Base-by-base conservation (phyloP, 2,329 filamentous ascomycete species). In the Calonectria honghensis region DNA sequence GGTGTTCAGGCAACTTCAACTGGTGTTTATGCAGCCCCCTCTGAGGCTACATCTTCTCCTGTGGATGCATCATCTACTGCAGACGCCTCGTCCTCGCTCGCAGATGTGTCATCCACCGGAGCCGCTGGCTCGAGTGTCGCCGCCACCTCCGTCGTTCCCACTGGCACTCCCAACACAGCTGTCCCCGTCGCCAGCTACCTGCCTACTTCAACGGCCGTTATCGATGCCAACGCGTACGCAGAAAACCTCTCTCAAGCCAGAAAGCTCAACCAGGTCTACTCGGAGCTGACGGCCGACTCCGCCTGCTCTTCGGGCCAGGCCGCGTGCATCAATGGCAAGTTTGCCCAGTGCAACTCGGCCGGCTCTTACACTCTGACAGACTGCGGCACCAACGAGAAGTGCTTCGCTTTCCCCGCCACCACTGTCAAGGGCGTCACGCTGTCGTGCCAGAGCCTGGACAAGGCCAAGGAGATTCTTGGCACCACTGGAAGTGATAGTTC, bases 321-420 rank as follows among this genome's bases (percentile, higher is more conserved):
- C 3, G 90, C 90, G 6, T 93, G 91, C 69, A 87, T 92, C 57
- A 81, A 84, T 18, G 88, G 89, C 29, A 85, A 87, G 65, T 79
- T 89, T 6, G 90, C 85, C n/a, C 80, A 81, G 18, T 93, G 91
- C 78, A 81, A 82, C 35, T 73, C 75, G 14, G 72, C 75, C 6
- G 87, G 87, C 24, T 80, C 78, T 0, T 92, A 89, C 77, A 78
- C 82, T 5, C 85, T 91, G 24, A 79, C 77, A 0, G 74, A 81
- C 13, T 87, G 87, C 51, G 52, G 50, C 0, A 65, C 76, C 1
- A 83, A 82, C 13, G 81, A 82, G 59, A 81, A 84, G 63, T 93
- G 91, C 81, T 89, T 87, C 64, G 91, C 89, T 2, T 81, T 92
- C 75, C 91, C 91, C 0, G 88, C 91, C 85, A 87, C 85, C 48